Evolutionary conservation across 106 monocot species (phyloP), one percentile per base, ranked within the genome.

Genomic region (Triglochin maritima): DNA sequence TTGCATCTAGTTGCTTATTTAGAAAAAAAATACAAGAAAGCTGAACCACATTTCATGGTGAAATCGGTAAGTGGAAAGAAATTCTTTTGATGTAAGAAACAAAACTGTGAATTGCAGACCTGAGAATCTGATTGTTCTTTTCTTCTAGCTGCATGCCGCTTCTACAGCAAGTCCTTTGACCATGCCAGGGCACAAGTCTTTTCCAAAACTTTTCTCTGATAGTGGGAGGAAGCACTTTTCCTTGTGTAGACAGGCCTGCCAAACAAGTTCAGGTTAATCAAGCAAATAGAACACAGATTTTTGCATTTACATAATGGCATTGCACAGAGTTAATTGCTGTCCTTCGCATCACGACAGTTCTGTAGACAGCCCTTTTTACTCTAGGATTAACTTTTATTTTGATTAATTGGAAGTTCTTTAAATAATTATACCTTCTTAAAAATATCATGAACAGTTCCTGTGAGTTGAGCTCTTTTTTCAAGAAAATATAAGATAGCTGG

Each of bases 141-240:
- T 71, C 50, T 42, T 7, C 63, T 82, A 88, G 54, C 69, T 60
- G 44, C 94, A 89, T 15, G 61, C 51, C 46, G 83, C 94, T 79
- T 93, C 84, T 63, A 87, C 77, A 17, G 87, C 94, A 56, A 90
- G 81, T 69, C 79, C 60, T 78, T 90, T 90, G 1, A 72, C 74
- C 51, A 81, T 72, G 5, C 83, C 78, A 2, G 82, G 65, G 50
- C 90, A 95, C 49, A 73, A 64, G 71, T 83, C 79, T 16, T 72
- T 68, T 4, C 57, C 59, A 59, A 94, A 94, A 62, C 46, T 52
- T 9, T 79, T 74, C 59, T 82, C 65, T 45, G 82, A 82, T 49
- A 87, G 63, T 12, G 82, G 46, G 50, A 89, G 11, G 47, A 8
- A 16, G 53, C 94, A 94, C 15, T 65, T 57, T 49, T 52, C 83